Evolutionary conservation across 1,284 basidiomycete species (phyloP).

Genomic region (Ganoderma boninense): DNA sequence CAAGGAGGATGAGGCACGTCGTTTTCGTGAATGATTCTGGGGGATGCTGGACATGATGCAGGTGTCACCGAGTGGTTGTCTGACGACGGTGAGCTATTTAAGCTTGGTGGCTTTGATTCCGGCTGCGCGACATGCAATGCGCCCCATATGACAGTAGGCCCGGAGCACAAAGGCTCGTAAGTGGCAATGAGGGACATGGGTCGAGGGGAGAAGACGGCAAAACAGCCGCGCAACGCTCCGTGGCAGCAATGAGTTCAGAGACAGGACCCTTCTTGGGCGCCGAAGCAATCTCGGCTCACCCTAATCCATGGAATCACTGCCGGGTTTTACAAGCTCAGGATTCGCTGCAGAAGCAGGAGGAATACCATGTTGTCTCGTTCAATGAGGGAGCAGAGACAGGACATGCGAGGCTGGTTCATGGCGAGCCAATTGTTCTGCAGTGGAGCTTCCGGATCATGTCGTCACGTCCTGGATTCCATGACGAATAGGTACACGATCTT

Average conservation of each 20-base stretch:
- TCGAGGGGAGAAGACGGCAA: constrained; percentile 23
- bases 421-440: too few relatives aligned
- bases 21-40: constrained; percentile 62
- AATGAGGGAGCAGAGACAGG: too few relatives aligned
- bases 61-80: constrained; percentile 34
- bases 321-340: constrained; percentile 56
- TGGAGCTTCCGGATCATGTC: too few relatives aligned
- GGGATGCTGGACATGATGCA: constrained; percentile 36
- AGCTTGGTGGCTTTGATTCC: constrained; percentile 26
- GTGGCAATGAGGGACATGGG: constrained; percentile 33
- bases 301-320: constrained; percentile 54
- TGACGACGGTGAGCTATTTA: constrained; percentile 36
- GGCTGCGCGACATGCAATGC: constrained; percentile 30
- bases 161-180: constrained; percentile 19
- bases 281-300: constrained; percentile 52
- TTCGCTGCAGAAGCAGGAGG: too few relatives aligned
- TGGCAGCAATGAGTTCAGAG: constrained; percentile 56
- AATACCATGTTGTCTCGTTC: too few relatives aligned
- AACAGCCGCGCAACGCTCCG: constrained; percentile 45
- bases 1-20: constrained; percentile 70
- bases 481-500: too few relatives aligned
- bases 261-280: constrained; percentile 57
- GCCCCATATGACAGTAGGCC: constrained; percentile 22
- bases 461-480: too few relatives aligned
- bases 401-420: too few relatives aligned